Conservation (phyloP, 352 stramenopile genomes). For the Pythium scleroteichum region DNA sequence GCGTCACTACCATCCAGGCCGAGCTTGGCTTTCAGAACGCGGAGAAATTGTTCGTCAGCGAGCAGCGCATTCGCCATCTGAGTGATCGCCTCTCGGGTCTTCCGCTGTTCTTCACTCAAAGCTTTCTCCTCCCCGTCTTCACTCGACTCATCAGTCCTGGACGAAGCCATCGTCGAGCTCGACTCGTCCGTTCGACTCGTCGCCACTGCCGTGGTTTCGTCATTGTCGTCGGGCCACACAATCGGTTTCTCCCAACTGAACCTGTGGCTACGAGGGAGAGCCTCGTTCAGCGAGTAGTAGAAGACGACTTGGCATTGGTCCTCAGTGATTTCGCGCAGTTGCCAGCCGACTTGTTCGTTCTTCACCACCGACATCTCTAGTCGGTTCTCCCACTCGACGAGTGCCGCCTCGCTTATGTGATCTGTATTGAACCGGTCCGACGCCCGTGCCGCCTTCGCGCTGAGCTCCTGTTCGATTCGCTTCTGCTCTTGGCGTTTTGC, state of each 20-base stretch:
- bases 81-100: slow-evolving; percentile 31
- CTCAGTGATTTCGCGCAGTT: slow-evolving; percentile 51
- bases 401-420: slow-evolving; percentile 22
- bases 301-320: slow-evolving; percentile 62
- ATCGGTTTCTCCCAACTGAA: slow-evolving; percentile 59
- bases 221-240: slow-evolving; percentile 29
- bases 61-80: slow-evolving; percentile 44
- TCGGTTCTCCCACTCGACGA: slow-evolving; percentile 53
- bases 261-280: slow-evolving; percentile 38
- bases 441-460: slow-evolving; percentile 34
- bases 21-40: slow-evolving; percentile 56
- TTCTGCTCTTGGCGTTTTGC: slow-evolving; percentile 68
- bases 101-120: slow-evolving; percentile 27
- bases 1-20: slow-evolving; percentile 34
- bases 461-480: slow-evolving; percentile 53
- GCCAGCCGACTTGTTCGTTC: slow-evolving; percentile 57
- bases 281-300: slow-evolving; percentile 63
- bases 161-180: slow-evolving; percentile 10
- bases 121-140: slow-evolving; percentile 15
- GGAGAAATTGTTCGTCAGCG: slow-evolving; percentile 63
- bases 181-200: slow-evolving; percentile 23
- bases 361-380: slow-evolving; percentile 44
- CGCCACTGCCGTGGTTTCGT: neutral
- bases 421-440: slow-evolving; percentile 32
- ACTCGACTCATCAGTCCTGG: slow-evolving; percentile 7